Evolutionary conservation across 768 basidiomycete species (phyloP).

Genomic region (Exsudoporus frostii): DNA sequence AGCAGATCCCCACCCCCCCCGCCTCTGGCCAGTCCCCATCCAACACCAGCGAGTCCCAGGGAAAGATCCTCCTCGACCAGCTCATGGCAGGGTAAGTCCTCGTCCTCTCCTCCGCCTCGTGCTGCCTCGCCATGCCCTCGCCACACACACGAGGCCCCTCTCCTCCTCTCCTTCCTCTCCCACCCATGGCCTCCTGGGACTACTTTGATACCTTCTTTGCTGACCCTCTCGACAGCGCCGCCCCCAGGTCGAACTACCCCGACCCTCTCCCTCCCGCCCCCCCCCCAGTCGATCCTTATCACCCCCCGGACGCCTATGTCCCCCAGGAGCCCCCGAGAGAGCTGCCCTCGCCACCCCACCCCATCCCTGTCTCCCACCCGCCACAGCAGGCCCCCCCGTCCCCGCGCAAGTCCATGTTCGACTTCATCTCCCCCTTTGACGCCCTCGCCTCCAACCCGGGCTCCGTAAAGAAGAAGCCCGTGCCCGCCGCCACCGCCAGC

Average conservation of each 20-base stretch:
- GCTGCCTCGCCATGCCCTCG: conserved; percentile 16
- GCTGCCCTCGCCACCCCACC: conserved; percentile 20
- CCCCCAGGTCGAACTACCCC: conserved; percentile 49
- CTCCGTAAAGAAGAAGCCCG: conserved; percentile 67
- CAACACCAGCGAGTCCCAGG: conserved; percentile 61
- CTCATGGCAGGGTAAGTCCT: conserved; percentile 73
- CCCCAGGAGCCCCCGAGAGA: conserved; percentile 27
- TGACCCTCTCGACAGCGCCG: conserved; percentile 36
- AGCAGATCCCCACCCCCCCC: conserved; percentile 71
- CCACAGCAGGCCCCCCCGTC: conserved; percentile 57
- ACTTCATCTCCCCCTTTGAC: conserved; percentile 82
- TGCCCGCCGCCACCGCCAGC: conserved; percentile 43
- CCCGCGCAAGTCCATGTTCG: conserved; percentile 79
- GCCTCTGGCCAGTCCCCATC: conserved; percentile 49
- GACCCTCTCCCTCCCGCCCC: conserved; percentile 41
- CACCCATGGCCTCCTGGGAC: conserved; percentile 33
- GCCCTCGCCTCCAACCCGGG: conserved; percentile 54
- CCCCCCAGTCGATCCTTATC: conserved; percentile 33
- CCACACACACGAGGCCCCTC: conserved; percentile 27
- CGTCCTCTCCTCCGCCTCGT: neutral
- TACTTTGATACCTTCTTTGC: conserved; percentile 30
- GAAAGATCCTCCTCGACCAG: conserved; percentile 75
- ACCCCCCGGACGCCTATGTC: conserved; percentile 37
- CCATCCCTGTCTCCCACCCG: conserved; percentile 23
- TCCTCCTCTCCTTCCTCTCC: conserved; percentile 11